A percentile compares a stretch with the other conserved stretches of the same genome.
Conservation (phyloP, 768 basidiomycete species). For the Phanerochaete sordida region DNA sequence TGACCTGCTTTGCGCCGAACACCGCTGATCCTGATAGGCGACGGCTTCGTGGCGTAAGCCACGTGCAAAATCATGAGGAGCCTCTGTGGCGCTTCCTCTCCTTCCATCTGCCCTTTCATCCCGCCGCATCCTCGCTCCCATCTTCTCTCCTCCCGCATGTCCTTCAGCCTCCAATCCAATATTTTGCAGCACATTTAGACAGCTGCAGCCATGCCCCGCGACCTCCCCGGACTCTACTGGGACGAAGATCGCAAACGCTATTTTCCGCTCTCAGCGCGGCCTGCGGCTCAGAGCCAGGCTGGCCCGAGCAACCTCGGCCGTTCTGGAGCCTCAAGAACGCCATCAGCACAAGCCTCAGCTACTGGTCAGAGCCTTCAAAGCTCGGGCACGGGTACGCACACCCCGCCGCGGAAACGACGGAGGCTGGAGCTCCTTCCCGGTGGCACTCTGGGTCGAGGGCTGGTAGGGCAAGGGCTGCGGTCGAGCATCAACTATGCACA, state of each 20-base stretch:
- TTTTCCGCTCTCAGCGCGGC: constrained; percentile 23
- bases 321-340: background rate
- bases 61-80: background rate
- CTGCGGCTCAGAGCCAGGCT: background rate
- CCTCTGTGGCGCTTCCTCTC: background rate
- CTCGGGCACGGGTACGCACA: background rate
- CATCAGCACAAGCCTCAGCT: background rate
- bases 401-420: background rate
- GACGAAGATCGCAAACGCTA: constrained; percentile 27
- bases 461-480: background rate
- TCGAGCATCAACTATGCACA: background rate
- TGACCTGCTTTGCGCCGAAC: no score
- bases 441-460: background rate
- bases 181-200: no score
- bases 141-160: background rate
- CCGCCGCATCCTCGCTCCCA: background rate
- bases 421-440: background rate
- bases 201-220: constrained; percentile 12
- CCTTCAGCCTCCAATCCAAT: background rate
- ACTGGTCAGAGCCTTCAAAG: background rate
- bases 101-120: no score
- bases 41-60: background rate
- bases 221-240: constrained; percentile 32
- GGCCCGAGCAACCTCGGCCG: background rate
- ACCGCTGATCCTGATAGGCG: background rate